Conservation (phyloP, 768 basidiomycete genomes). For the Pulveroboletus sp. region DNA sequence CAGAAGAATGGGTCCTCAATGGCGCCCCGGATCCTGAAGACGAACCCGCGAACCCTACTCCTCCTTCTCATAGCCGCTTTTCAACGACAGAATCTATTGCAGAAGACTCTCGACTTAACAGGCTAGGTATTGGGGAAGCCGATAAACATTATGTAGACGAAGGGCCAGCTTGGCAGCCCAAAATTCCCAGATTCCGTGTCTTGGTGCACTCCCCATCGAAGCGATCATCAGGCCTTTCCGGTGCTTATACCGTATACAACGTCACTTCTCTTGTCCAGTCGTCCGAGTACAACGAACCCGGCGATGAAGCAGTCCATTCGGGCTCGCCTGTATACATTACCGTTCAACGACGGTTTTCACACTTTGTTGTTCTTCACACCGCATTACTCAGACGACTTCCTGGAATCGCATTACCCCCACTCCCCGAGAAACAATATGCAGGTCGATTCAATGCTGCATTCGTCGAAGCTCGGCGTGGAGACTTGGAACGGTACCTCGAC, state of each 20-base stretch:
- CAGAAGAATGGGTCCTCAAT: constrained; percentile 79
- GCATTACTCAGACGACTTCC: constrained; percentile 67
- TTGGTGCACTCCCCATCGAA: constrained; percentile 83
- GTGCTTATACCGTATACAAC: constrained; percentile 72
- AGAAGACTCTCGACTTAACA: constrained; percentile 39
- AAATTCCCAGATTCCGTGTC: constrained; percentile 69
- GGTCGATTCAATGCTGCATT: constrained; percentile 80
- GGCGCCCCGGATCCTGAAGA: constrained; percentile 43
- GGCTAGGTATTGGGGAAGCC: constrained; percentile 50
- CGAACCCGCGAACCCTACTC: constrained; percentile 15
- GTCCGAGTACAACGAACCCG: constrained; percentile 15
- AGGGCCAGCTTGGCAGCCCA: constrained; percentile 71
- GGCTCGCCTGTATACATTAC: constrained; percentile 56
- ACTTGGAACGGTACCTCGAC: constrained; percentile 75
- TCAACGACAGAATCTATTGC: constrained; percentile 37
- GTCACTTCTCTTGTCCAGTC: constrained; percentile 54
- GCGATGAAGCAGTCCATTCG: constrained; percentile 21
- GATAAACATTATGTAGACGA: constrained; percentile 71
- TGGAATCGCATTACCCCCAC: constrained; percentile 73
- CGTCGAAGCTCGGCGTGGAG: constrained; percentile 77
- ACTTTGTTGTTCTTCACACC: constrained; percentile 77
- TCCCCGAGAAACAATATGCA: constrained; percentile 84
- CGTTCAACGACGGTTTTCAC: constrained; percentile 80
- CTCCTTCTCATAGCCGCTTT: constrained; percentile 27
- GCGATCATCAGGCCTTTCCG: constrained; percentile 59